Evolutionary conservation across 305 asterid genomes (phyloP).

Genomic region (Plantago coronopus): DNA sequence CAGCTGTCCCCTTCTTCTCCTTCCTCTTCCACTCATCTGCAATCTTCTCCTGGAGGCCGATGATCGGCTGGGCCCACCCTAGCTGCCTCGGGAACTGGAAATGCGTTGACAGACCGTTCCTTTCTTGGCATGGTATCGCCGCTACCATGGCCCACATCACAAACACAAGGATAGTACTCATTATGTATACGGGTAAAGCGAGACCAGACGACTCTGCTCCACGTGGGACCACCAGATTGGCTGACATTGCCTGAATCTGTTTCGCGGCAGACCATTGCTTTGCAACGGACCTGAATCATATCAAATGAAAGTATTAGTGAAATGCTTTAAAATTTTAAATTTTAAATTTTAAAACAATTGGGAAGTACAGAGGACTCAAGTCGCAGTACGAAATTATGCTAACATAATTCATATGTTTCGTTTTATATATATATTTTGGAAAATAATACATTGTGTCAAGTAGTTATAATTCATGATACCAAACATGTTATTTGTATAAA

Average conservation of each 20-base stretch:
- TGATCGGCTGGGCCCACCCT: slow-evolving; percentile 61
- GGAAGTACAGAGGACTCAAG: too few relatives aligned
- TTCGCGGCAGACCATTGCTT: slow-evolving; percentile 81
- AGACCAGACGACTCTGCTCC: slow-evolving; percentile 56
- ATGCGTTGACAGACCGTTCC: slow-evolving; percentile 60
- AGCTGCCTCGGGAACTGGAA: slow-evolving; percentile 47
- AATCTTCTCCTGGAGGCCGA: slow-evolving; percentile 64
- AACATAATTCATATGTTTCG: too few relatives aligned
- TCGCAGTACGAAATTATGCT: too few relatives aligned
- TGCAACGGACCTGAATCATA: slow-evolving; percentile 36
- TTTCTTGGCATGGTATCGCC: slow-evolving; percentile 81
- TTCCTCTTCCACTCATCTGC: slow-evolving; percentile 87
- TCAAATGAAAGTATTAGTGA: too few relatives aligned
- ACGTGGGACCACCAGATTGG: slow-evolving; percentile 68
- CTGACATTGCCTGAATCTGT: slow-evolving; percentile 62
- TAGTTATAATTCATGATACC: too few relatives aligned
- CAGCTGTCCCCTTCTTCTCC: slow-evolving; percentile 70
- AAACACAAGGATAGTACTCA: slow-evolving; percentile 59
- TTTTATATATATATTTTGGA: too few relatives aligned
- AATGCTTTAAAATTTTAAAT: too few relatives aligned
- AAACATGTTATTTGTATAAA: too few relatives aligned
- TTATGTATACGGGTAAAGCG: slow-evolving; percentile 54
- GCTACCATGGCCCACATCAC: slow-evolving; percentile 86
- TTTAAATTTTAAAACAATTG: too few relatives aligned
- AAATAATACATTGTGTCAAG: too few relatives aligned